Conservation (phyloP, 2,329 filamentous ascomycete species). For the Didymella glomerata region DNA sequence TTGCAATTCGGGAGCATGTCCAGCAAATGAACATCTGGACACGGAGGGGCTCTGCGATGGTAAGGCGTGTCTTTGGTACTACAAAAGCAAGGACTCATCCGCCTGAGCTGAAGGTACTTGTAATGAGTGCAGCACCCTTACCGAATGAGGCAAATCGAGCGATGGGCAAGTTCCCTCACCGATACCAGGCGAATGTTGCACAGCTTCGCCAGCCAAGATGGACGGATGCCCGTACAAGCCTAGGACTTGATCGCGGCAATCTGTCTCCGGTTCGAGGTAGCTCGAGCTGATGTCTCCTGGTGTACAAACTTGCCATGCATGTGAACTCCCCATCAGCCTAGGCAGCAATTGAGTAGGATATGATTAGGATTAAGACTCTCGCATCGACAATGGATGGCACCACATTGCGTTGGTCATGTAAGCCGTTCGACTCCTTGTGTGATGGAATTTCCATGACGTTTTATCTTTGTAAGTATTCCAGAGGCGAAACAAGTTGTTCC, state of each 20-base stretch:
- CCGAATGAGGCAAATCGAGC: neutral
- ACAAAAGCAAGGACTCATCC: neutral
- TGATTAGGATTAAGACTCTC: neutral
- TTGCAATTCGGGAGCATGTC: neutral
- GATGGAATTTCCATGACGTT: neutral
- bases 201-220: slow-evolving; percentile 6
- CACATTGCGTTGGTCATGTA: too few species aligned
- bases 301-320: neutral
- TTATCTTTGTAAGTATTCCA: neutral
- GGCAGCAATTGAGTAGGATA: neutral
- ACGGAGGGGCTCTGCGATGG: neutral
- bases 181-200: neutral
- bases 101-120: neutral
- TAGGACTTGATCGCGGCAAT: neutral
- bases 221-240: slow-evolving; percentile 1
- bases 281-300: neutral
- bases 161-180: neutral
- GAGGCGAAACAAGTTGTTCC: neutral
- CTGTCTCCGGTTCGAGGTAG: neutral
- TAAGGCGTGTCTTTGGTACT: neutral
- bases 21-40: neutral
- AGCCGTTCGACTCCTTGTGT: neutral
- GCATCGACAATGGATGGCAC: neutral
- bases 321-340: neutral
- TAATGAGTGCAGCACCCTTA: neutral